These are phyloP conservation scores for Rutstroemia sp. DNA, from an alignment of 2,329 filamentous ascomycete species.

Conservation along the genomic window DNA sequence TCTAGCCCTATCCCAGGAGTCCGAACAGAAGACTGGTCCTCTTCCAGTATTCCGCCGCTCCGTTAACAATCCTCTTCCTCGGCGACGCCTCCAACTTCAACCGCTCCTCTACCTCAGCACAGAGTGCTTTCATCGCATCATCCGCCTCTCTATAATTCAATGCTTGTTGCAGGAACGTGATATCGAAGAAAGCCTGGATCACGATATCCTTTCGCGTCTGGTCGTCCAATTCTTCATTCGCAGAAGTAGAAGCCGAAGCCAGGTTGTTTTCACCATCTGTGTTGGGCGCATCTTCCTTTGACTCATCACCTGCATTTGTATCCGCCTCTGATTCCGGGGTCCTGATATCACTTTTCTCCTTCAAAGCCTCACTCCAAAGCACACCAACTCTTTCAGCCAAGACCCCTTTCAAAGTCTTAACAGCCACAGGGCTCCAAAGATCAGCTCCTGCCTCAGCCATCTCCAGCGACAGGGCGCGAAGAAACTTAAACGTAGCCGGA, in stretches of 20 bases:
- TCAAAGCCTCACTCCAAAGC: constrained; percentile 30
- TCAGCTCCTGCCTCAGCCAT: constrained; percentile 71
- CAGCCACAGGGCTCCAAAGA: constrained; percentile 69
- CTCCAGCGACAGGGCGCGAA: constrained; percentile 54
- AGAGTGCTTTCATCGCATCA: constrained; percentile 37
- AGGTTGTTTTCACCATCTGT: background rate
- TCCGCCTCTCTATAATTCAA: constrained; percentile 33
- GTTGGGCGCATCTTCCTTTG: background rate
- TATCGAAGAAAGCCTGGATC: constrained; percentile 56
- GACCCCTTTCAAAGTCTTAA: constrained; percentile 53
- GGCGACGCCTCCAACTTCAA: constrained; percentile 42
- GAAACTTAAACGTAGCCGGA: constrained; percentile 62
- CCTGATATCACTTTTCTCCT: constrained; percentile 15
- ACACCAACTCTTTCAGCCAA: constrained; percentile 42
- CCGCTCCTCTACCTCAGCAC: constrained; percentile 36
- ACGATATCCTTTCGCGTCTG: constrained; percentile 36
- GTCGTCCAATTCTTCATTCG: constrained; percentile 1
- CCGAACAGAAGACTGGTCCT: constrained; percentile 77
- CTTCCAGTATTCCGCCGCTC: constrained; percentile 72
- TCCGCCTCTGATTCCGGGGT: constrained; percentile 6
- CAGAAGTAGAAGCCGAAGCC: background rate
- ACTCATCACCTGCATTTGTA: background rate
- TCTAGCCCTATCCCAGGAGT: constrained; percentile 49
- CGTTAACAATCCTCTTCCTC: constrained; percentile 49
- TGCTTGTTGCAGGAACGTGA: constrained; percentile 42